phyloP scores from a whole-genome alignment of 2,329 filamentous ascomycete genomes.

The Fusarium armeniacum region DNA sequence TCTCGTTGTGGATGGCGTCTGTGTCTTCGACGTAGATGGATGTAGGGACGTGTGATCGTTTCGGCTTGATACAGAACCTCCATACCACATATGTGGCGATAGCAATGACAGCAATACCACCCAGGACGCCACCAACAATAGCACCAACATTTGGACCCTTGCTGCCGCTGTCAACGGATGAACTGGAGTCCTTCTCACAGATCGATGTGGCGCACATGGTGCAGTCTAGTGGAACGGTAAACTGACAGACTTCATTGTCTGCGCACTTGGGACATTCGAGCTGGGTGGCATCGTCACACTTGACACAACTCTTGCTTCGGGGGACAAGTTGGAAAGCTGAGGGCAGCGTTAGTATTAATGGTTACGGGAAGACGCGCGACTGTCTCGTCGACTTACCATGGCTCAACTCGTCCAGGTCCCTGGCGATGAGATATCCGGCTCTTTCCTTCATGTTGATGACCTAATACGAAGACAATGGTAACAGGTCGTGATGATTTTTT shows the following conservation, averaged over 20 bases:
- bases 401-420: constrained; percentile 52
- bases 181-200: constrained; percentile 56
- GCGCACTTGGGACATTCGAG: constrained; percentile 63
- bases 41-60: constrained; percentile 72
- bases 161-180: constrained; percentile 44
- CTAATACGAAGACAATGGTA: constrained; percentile 6
- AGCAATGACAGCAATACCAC: constrained; percentile 82
- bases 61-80: constrained; percentile 87
- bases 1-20: constrained; percentile 62
- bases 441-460: constrained; percentile 46
- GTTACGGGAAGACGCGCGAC: background rate
- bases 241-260: constrained; percentile 60
- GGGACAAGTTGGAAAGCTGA: constrained; percentile 56
- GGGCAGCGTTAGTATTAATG: constrained; percentile 24
- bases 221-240: constrained; percentile 62
- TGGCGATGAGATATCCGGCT: constrained; percentile 42
- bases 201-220: constrained; percentile 62
- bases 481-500: constrained; percentile 18
- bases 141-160: constrained; percentile 79
- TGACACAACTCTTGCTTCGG: constrained; percentile 61
- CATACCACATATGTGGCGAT: constrained; percentile 84
- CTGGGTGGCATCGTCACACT: constrained; percentile 60
- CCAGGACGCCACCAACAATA: constrained; percentile 92
- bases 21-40: constrained; percentile 71
- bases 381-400: constrained; percentile 47